phyloP scores from a whole-genome alignment of 305 asterid species.

The Fraxinus ornus region DNA sequence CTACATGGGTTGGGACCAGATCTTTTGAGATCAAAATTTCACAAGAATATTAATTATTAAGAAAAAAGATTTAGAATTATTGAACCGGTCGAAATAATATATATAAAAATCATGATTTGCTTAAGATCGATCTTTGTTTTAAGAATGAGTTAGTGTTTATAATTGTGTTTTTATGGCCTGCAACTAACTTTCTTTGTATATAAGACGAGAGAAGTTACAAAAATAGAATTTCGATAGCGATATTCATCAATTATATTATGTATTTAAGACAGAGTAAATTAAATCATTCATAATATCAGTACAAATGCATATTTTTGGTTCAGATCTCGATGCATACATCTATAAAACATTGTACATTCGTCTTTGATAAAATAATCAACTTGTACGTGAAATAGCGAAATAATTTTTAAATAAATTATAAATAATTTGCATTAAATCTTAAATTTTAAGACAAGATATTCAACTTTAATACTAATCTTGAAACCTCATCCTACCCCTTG shows the following conservation, averaged over 20 bases:
- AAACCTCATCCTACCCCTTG: neutral
- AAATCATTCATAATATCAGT: neutral
- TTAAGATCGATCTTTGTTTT: neutral
- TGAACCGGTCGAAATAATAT: neutral
- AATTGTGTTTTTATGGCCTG: neutral
- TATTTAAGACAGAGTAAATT: neutral
- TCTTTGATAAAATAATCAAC: neutral
- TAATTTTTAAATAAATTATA: no score
- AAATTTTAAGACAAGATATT: neutral
- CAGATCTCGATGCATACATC: no score
- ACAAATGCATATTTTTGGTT: neutral
- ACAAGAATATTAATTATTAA: neutral
- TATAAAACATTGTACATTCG: no score
- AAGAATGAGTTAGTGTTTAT: neutral
- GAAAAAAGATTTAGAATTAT: neutral
- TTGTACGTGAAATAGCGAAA: neutral
- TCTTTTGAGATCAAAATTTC: neutral
- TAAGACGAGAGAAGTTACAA: neutral
- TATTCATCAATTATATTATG: neutral
- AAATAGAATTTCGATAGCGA: neutral
- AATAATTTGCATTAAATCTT: neutral
- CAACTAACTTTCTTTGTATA: neutral
- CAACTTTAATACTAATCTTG: neutral
- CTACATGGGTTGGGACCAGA: neutral
- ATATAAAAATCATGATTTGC: neutral